Base-by-base conservation (phyloP, 2,329 filamentous ascomycete species). In the Beauveria rudraprayagi region DNA sequence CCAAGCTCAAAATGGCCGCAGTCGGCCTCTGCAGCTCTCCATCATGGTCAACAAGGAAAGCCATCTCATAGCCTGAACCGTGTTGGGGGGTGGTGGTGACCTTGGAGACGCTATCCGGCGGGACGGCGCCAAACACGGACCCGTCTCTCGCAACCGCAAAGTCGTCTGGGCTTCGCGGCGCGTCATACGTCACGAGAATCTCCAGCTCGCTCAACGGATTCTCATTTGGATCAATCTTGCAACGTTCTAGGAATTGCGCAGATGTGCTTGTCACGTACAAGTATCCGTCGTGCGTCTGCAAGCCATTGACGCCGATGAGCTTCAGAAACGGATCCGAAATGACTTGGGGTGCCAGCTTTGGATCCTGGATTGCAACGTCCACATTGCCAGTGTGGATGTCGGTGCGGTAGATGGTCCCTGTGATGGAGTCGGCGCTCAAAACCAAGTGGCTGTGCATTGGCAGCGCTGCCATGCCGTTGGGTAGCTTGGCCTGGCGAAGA, bases 381-480 rank as follows among this genome's bases (percentile, higher is more conserved):
- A 64, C 60, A 1, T 22, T 11, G 10, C 65, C 66, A 1, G 64
- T 66, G 3, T 9, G 3, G 0, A 66, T 65, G 28, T 68, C 51
- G 2, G 65, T 43, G 22, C 65, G 63, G 41, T 62, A 55, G 24
- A 68, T 50, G 5, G 46, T 60, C 0, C 68, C 68, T 1, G 40
- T 53, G 11, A 56, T 56, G 37, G 66, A 67, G 24, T 68, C 68
- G 1, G 62, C 67, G 43, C 63, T 64, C 41, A 70, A 60, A 7
- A 70, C 51, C 24, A 64, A 63, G 26, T 65, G 55, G 2, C 60
- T 54, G 26, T 61, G n/a, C 1, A 55, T 30, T 0, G 62, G 64
- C 3, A 70, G 61, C 2, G 61, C 62, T 3, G 62, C 57, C 63
- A 70, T 63, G 59, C 68, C 68, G 44, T 69, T 69, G 6, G 68